Evolutionary conservation across 2,329 filamentous ascomycete genomes (phyloP).

Genomic region (Sporothrix phasma): DNA sequence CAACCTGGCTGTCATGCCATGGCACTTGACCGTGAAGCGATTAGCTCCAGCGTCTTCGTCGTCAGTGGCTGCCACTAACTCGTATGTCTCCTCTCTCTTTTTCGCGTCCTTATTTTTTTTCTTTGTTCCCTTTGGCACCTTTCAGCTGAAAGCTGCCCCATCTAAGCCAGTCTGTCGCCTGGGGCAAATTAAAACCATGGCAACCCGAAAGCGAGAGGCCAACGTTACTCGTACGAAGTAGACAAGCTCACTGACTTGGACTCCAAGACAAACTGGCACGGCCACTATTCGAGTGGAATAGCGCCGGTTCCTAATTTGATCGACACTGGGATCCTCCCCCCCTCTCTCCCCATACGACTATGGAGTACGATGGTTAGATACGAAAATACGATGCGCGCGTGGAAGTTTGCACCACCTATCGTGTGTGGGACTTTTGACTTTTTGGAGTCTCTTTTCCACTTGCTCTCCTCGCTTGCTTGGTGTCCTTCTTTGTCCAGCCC

Average conservation of each 20-base stretch:
- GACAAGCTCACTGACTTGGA: not conserved
- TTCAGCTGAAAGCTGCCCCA: not conserved
- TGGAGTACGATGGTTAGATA: not conserved
- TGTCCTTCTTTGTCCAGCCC: not conserved
- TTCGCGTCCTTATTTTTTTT: not conserved
- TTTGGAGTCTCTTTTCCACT: not conserved
- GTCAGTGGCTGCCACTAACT: not conserved
- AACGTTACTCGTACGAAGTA: not conserved
- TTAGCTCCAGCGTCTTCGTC: not conserved
- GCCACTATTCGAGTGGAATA: slow-evolving; percentile 9
- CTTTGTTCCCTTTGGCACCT: not conserved
- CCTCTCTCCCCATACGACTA: not conserved
- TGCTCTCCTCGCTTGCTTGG: not conserved
- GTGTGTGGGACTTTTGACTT: not conserved
- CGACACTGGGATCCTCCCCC: slow-evolving; percentile 14
- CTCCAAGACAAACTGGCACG: not conserved
- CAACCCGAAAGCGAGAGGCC: not conserved
- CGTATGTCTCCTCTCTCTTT: not conserved
- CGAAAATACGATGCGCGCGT: not conserved
- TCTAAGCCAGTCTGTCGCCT: not conserved
- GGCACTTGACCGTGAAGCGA: not conserved
- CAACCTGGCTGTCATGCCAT: not conserved
- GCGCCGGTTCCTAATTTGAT: slow-evolving; percentile 16
- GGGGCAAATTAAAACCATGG: not conserved
- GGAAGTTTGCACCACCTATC: not conserved